These are phyloP conservation scores for Telfairia occidentalis DNA, from an alignment of 331 rosid species.

Conservation along the genomic window DNA sequence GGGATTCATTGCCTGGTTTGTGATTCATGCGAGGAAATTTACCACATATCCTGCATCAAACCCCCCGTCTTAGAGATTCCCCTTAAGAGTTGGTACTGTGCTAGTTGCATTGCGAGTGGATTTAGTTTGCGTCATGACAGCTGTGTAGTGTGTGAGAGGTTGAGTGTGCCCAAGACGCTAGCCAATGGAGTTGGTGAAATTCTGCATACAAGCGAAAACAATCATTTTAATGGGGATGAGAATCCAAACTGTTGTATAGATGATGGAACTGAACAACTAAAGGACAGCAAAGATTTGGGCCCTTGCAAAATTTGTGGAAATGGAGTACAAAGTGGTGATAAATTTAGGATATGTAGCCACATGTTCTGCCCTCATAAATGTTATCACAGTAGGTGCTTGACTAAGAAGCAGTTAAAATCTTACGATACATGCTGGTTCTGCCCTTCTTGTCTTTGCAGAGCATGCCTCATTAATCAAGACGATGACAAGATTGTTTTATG, in stretches of 20 bases:
- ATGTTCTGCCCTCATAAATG: slow-evolving; percentile 34
- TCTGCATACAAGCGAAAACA: slow-evolving; percentile 32
- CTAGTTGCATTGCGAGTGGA: slow-evolving; percentile 46
- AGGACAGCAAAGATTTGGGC: not conserved
- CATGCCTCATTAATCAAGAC: slow-evolving; percentile 55
- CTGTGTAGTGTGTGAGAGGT: slow-evolving; percentile 69
- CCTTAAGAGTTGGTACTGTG: slow-evolving; percentile 77
- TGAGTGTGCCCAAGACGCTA: slow-evolving; percentile 30
- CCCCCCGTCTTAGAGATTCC: slow-evolving; percentile 80
- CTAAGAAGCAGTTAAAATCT: slow-evolving; percentile 41
- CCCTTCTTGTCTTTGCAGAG: slow-evolving; percentile 84
- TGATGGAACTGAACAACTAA: slow-evolving; percentile 29
- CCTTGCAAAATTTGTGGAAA: slow-evolving; percentile 56
- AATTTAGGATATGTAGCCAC: slow-evolving; percentile 44
- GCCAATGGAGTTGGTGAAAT: slow-evolving; percentile 28
- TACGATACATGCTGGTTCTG: slow-evolving; percentile 65
- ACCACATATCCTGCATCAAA: slow-evolving; percentile 73
- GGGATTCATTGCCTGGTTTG: slow-evolving; percentile 75
- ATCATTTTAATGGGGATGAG: slow-evolving; percentile 30
- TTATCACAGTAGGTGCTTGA: slow-evolving; percentile 74
- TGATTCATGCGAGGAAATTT: slow-evolving; percentile 93
- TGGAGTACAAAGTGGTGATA: slow-evolving; percentile 31
- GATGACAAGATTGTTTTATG: slow-evolving; percentile 66
- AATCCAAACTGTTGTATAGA: slow-evolving; percentile 33
- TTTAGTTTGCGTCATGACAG: slow-evolving; percentile 49